Evolutionary conservation across 2,329 filamentous ascomycete genomes (phyloP), one percentile per base, ranked within the genome.

Genomic region (Calonectria honghensis): DNA sequence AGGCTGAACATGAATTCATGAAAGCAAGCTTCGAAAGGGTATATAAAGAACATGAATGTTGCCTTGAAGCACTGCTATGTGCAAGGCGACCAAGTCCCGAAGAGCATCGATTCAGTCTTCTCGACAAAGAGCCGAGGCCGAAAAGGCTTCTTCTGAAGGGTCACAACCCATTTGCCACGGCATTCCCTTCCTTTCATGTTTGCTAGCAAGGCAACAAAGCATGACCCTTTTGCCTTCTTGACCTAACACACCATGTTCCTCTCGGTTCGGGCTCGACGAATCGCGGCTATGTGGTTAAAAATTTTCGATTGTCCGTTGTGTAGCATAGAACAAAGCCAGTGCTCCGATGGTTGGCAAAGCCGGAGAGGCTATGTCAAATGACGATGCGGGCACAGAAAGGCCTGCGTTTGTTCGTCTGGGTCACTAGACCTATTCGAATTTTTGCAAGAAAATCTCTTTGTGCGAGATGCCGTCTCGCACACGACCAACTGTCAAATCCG

Each of bases 251-350:
- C 32, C 20, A n/a, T 61, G 31, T 51, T 35, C 31, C 39, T 51
- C 37, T 73, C 71, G 65, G 37, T 73, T 54, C 50, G 71, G 61
- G 57, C 57, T 50, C 66, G 65, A 50, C 57, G 66, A 52, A 45
- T 61, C 57, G 57, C 35, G 57, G 35, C 18, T n/a, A 35, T 20
- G 57, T 39, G 31, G 57, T 39, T 39, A 32, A 18, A 18, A 27
- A 3, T 61, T 61, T 61, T 61, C 35, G 57, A 61, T 61, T 61
- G 57, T 39, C 35, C 6, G 57, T 27, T 14, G 57, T 39, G 57
- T 61, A 61, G n/a, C 57, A 61, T 37, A 67, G 51, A 24, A 73
- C 67, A 70, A 73, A 61, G 66, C 31, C 41, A 32, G 32, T 50
- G 72, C 51, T 51, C 59, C 59, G 72, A 35, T 54, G 16, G 13